Conservation (phyloP, 2,329 filamentous ascomycete species). For the Parastagonospora nodorum region DNA sequence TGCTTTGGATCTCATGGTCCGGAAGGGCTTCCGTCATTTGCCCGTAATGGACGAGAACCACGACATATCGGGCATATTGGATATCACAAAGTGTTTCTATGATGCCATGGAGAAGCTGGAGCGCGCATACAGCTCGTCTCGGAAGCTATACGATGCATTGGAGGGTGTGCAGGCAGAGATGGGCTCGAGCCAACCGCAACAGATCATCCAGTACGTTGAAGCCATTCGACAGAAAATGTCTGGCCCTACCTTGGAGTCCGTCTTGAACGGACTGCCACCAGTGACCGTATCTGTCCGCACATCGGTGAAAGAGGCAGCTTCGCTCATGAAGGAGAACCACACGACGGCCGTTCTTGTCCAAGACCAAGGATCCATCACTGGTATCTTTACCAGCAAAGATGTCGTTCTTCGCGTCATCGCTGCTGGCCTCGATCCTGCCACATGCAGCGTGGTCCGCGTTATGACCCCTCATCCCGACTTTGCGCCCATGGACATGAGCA, state of each 20-base stretch:
- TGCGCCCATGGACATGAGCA: slow-evolving; percentile 98
- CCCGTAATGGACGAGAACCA: slow-evolving; percentile 99
- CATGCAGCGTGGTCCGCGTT: slow-evolving; percentile 95
- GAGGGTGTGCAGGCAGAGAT: slow-evolving; percentile 98
- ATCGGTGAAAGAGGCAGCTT: slow-evolving; percentile 92
- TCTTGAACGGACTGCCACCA: slow-evolving; percentile 87
- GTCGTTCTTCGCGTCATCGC: slow-evolving; percentile 97
- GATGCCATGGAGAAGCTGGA: slow-evolving; percentile 99
- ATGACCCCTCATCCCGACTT: slow-evolving; percentile 99
- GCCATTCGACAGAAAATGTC: slow-evolving; percentile 96
- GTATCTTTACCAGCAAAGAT: slow-evolving; percentile 99
- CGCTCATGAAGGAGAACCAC: slow-evolving; percentile 98
- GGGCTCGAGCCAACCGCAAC: slow-evolving; percentile 92
- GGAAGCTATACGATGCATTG: slow-evolving; percentile 94
- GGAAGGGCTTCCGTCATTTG: slow-evolving; percentile 95
- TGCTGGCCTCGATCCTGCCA: slow-evolving; percentile 88
- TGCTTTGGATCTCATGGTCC: slow-evolving; percentile 95
- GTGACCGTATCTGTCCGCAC: slow-evolving; percentile 95
- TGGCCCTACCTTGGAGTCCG: slow-evolving; percentile 91
- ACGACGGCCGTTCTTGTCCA: slow-evolving; percentile 96
- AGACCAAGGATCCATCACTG: slow-evolving; percentile 95
- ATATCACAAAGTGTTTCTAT: slow-evolving; percentile 99
- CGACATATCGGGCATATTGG: slow-evolving; percentile 95
- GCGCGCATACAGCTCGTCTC: slow-evolving; percentile 95
- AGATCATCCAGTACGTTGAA: slow-evolving; percentile 99